These are phyloP conservation scores for Aspergillus campestris DNA, from an alignment of 495 filamentous ascomycete genomes.

Conservation along the genomic window DNA sequence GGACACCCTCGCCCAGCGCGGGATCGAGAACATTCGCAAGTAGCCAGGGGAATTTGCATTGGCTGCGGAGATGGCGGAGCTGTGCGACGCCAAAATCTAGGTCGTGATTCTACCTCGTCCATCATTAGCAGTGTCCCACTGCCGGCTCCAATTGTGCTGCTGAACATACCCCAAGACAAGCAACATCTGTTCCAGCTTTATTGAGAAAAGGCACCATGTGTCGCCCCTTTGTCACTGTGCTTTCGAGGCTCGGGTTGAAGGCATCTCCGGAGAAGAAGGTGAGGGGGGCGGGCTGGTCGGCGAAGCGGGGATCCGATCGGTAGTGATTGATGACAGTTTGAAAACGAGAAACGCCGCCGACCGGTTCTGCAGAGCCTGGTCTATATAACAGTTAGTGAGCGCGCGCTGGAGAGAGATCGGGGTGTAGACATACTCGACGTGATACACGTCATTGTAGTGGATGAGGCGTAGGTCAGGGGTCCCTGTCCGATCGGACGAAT, in stretches of 20 bases:
- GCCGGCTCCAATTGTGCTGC: neutral
- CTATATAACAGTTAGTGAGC: slow-evolving; percentile 11
- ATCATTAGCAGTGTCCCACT: neutral
- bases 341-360: slow-evolving; percentile 73
- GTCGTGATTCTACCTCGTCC: slow-evolving; percentile 64
- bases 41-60: slow-evolving; percentile 84
- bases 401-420: neutral
- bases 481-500: slow-evolving; percentile 41
- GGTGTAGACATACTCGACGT: slow-evolving; percentile 53
- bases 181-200: slow-evolving; percentile 61
- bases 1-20: slow-evolving; percentile 56
- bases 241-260: slow-evolving; percentile 84
- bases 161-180: slow-evolving; percentile 65
- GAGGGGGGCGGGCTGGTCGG: slow-evolving; percentile 53
- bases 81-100: slow-evolving; percentile 87
- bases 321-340: slow-evolving; percentile 71
- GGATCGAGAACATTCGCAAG: slow-evolving; percentile 79
- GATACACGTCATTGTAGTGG: slow-evolving; percentile 92
- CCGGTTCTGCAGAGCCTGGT: slow-evolving; percentile 64
- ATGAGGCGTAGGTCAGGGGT: slow-evolving; percentile 68
- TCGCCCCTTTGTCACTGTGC: slow-evolving; percentile 73
- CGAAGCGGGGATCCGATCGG: slow-evolving; percentile 46
- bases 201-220: slow-evolving; percentile 92
- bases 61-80: slow-evolving; percentile 58
- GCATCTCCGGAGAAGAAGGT: slow-evolving; percentile 89